Evolutionary conservation across 176 grass and related monocot species (phyloP), one percentile per base, ranked within the genome.

Genomic region (Avena insularis): DNA sequence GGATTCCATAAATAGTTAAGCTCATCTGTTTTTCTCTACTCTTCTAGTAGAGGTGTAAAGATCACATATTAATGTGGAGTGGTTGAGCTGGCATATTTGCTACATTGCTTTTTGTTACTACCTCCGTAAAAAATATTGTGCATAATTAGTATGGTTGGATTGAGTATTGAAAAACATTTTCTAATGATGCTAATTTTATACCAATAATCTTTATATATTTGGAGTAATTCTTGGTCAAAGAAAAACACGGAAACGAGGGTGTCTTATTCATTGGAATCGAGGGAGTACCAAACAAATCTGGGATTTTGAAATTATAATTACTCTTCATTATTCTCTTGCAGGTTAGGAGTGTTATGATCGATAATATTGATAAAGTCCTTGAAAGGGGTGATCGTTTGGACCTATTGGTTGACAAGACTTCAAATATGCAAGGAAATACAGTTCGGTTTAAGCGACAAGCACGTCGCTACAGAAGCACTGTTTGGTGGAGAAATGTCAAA

Each of bases 271-370:
- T 29, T 29, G 29, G 29, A 29, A 29, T 29, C 1, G 29, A 29
- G 29, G 29, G 29, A 29, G 29, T 29, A 29, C 29, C 40, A 11
- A 43, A 12, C 50, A 23, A 80, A 16, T 78, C 5, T 16, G 43
- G 9, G 33, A 57, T 48, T 55, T 83, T 17, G 12, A 49, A 61
- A 83, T 66, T 43, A 17, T 61, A 38, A 60, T 87, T 74, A 61
- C 84, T 81, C 17, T 79, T 64, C 20, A 61, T 80, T 50, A 62
- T 71, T 23, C 19, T 53, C 54, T 83, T 74, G 49, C 88, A 99
- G 97, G 97, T 99, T n/a, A 90, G 94, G 25, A 94, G 65, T 89
- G 97, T 99, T 85, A 99, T 99, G 97, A 96, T 99, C 55, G 94
- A 99, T 70, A 99, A 99, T 81, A 99, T 99, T 20, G 97, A 99